Conservation (phyloP, 1,284 basidiomycete species). For the Cutaneotrichosporon daszewskae region DNA sequence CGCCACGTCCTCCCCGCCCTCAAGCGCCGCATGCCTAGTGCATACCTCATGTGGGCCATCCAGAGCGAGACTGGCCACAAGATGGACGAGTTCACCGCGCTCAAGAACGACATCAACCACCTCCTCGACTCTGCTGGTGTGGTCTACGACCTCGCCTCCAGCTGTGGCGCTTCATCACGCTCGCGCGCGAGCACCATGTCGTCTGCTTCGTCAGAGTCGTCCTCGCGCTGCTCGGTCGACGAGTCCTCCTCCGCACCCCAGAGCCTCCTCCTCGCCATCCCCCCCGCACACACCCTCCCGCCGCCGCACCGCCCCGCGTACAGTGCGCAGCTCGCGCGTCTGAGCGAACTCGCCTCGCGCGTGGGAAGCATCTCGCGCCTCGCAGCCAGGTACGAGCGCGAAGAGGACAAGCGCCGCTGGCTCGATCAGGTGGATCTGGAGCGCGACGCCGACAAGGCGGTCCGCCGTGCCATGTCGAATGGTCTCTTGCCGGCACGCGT, state of each 20-base stretch:
- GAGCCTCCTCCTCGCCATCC: conserved; percentile 37
- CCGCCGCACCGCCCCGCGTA: conserved; percentile 27
- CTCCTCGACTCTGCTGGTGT: conserved; percentile 24
- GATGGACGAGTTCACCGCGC: conserved; percentile 29
- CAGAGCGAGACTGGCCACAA: conserved; percentile 31
- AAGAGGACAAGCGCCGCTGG: conserved; percentile 43
- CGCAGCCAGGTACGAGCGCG: conserved; percentile 34
- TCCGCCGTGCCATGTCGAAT: conserved; percentile 38
- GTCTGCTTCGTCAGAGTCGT: conserved; percentile 4
- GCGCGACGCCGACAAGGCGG: conserved; percentile 34
- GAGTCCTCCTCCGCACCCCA: conserved; percentile 12
- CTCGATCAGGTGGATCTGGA: conserved; percentile 40
- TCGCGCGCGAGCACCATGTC: conserved; percentile 9
- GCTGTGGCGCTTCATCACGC: conserved; percentile 1
- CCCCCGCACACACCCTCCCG: conserved; percentile 36
- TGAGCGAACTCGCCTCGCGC: conserved; percentile 35
- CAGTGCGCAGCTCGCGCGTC: conserved; percentile 28
- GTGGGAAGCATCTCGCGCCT: conserved; percentile 36
- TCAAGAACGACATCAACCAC: conserved; percentile 29
- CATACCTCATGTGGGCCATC: conserved; percentile 42
- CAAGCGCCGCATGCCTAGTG: conserved; percentile 36
- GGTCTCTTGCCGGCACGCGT: conserved; percentile 14
- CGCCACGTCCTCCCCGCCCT: conserved; percentile 57
- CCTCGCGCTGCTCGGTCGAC: conserved; percentile 11
- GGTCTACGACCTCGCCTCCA: conserved; percentile 18